Base-by-base conservation (phyloP, 371 early-diverging fungal genomes). In the Mucor ambiguus region DNA sequence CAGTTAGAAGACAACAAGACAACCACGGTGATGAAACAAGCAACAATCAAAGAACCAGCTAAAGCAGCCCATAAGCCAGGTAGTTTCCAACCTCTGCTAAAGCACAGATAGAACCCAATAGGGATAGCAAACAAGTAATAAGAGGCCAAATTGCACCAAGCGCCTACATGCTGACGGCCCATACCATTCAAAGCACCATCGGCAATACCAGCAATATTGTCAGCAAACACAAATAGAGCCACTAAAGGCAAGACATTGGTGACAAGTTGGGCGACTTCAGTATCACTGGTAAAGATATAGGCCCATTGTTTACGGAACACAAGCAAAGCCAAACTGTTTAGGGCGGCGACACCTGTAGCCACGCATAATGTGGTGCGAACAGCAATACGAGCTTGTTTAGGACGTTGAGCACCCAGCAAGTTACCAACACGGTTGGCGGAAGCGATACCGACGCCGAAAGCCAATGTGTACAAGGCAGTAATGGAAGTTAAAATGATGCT, bases 381-480 rank as follows among this genome's bases (percentile, higher is more conserved):
- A 2, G 86, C 70, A 12, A 77, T 69, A 35, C 65, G 66, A 28
- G 90, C 89, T 32, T 79, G 80, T 18, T 78, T 73, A 10, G 85
- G 69, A 14, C 71, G 68, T 7, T 77, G 74, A 10, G 83, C 87
- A 2, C 92, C 92, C 37, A 92, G 67, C 1, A 89, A 73, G 66
- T 91, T 90, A 29, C 96, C 96, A 6, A 93, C 87, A 0, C 92
- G 85, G 33, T 91, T 93, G 22, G 90, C 86, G 1, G 90, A 76
- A 1, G 92, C 91, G 29, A 96, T 85, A 54, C 77, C 79, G 1
- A 79, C 60, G 37, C 90, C 90, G 58, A 87, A 86, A 6, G 88
- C 84, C 9, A 90, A 43, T 52, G 89, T 90, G 75, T 90, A 95
- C 0, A 89, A 74, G 59, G 91, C 70, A 22, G 86, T 74, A 22